phyloP scores from a whole-genome alignment of 164 flowering plant genomes.

The Aristolochia californica region DNA sequence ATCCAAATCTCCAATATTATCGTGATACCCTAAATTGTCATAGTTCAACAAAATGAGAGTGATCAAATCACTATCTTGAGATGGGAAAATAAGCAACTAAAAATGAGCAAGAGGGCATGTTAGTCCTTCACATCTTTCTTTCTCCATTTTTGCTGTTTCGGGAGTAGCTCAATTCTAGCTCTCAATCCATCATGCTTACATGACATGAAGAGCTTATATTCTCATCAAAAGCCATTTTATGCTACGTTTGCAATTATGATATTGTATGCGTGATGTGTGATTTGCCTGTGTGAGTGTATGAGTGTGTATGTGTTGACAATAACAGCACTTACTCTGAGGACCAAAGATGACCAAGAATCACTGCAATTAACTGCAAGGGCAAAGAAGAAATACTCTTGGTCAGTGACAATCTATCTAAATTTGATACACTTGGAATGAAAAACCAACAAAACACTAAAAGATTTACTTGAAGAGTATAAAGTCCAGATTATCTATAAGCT shows the following conservation, averaged over 20 bases:
- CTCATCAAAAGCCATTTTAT: neutral
- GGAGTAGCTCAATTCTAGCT: constrained; percentile 74
- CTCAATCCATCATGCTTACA: constrained; percentile 66
- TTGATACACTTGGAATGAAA: neutral
- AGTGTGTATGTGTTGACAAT: no score
- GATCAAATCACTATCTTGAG: neutral
- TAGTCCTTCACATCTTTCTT: constrained; percentile 57
- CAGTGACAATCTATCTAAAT: neutral
- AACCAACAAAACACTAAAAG: neutral
- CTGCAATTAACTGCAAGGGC: constrained; percentile 73
- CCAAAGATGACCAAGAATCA: constrained; percentile 94
- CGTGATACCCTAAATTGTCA: constrained; percentile 63
- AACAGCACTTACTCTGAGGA: constrained; percentile 75
- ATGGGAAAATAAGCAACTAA: neutral
- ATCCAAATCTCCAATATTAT: constrained; percentile 89
- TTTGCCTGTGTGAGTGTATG: no score
- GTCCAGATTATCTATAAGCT: constrained; percentile 67
- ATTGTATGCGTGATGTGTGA: no score
- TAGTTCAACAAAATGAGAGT: neutral
- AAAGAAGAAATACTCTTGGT: constrained; percentile 4
- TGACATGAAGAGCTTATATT: neutral
- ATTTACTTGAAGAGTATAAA: constrained; percentile 80
- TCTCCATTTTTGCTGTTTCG: constrained; percentile 74
- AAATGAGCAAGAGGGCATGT: no score
- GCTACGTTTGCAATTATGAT: neutral